Evolutionary conservation across 805 yeast genomes (phyloP).

Genomic region (Pichia occidentalis): DNA sequence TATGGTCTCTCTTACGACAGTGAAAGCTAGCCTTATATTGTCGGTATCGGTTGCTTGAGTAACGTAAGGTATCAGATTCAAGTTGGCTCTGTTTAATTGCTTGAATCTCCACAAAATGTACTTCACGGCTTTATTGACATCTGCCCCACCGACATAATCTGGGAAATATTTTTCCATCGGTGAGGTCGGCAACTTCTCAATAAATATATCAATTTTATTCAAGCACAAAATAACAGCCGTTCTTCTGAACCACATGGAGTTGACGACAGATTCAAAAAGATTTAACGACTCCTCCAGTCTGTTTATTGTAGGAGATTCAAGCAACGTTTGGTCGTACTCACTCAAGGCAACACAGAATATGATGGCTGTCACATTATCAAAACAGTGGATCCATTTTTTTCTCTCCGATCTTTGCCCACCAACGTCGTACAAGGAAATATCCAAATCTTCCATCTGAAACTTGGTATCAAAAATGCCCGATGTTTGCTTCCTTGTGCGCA

Average conservation of each 20-base stretch:
- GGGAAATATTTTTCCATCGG: constrained; percentile 83
- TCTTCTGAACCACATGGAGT: constrained; percentile 86
- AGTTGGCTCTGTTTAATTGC: constrained; percentile 73
- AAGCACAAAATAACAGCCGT: constrained; percentile 81
- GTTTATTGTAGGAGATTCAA: constrained; percentile 72
- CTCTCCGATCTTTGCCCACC: constrained; percentile 97
- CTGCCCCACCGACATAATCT: constrained; percentile 86
- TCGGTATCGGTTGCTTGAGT: constrained; percentile 94
- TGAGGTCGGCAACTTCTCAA: constrained; percentile 73
- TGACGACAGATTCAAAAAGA: constrained; percentile 83
- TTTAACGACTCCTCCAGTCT: constrained; percentile 77
- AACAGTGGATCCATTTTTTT: constrained; percentile 95
- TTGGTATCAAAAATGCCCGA: constrained; percentile 84
- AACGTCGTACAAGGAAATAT: constrained; percentile 69
- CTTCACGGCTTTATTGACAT: constrained; percentile 84
- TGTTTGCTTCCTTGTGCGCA: constrained; percentile 85
- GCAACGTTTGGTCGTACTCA: constrained; percentile 81
- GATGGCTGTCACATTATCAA: constrained; percentile 83
- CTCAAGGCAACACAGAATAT: constrained; percentile 88
- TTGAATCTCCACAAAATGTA: constrained; percentile 87
- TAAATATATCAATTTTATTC: constrained; percentile 86
- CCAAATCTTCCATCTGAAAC: constrained; percentile 65
- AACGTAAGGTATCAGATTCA: constrained; percentile 81
- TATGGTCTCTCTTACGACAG: constrained; percentile 53
- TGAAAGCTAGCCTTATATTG: constrained; percentile 73